These are phyloP conservation scores for Vitellaria paradoxa DNA, from an alignment of 179 eudicot species.

Conservation along the genomic window DNA sequence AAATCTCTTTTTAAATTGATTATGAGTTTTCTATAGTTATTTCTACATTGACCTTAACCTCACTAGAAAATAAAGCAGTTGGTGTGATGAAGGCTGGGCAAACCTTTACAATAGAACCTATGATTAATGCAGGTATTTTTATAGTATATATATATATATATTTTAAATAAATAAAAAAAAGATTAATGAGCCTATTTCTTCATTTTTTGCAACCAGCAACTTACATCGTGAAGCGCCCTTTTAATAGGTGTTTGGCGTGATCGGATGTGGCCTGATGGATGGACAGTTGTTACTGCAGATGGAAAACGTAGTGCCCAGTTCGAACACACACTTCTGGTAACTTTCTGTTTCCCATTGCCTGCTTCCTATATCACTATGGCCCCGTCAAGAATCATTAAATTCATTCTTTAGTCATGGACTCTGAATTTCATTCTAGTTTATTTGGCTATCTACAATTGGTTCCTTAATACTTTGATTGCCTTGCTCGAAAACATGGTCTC, in stretches of 20 bases:
- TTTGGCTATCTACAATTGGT: background rate
- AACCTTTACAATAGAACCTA: constrained; percentile 92
- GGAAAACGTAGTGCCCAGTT: constrained; percentile 99
- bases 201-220: background rate
- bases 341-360: background rate
- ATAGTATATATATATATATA: no score
- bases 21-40: constrained; percentile 6
- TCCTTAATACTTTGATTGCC: background rate
- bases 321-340: constrained; percentile 94
- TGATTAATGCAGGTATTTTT: constrained; percentile 83
- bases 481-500: no score
- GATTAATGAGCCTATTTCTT: background rate
- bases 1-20: background rate
- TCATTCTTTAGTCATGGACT: background rate
- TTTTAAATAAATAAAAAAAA: no score
- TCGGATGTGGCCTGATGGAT: constrained; percentile 99
- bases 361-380: background rate
- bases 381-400: background rate
- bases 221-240: constrained; percentile 11
- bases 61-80: constrained; percentile 91
- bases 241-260: constrained; percentile 91
- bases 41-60: constrained; percentile 43
- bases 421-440: background rate
- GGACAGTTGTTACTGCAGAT: constrained; percentile 97
- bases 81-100: constrained; percentile 99